Percentiles rank a stretch among this genome's conserved stretches.
Conservation (phyloP, 2,329 filamentous ascomycete genomes). For the Chrysoporthe cubensis region DNA sequence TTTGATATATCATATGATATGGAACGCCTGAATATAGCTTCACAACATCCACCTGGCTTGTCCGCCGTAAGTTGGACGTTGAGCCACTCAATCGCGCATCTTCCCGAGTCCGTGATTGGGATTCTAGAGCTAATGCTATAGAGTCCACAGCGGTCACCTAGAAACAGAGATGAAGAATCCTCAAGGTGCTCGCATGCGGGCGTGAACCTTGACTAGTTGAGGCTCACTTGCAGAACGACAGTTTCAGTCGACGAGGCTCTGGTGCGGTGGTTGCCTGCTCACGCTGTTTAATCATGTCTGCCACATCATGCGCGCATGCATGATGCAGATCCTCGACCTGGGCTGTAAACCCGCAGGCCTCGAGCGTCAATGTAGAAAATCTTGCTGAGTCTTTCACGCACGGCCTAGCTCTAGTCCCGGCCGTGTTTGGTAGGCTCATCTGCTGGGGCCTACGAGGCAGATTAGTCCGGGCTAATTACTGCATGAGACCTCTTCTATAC, state of each 20-base stretch:
- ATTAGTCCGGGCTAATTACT: too few species aligned
- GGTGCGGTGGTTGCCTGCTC: neutral
- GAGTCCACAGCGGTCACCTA: neutral
- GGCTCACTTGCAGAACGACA: neutral
- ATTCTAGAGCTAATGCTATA: neutral
- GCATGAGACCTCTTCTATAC: too few species aligned
- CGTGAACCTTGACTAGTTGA: neutral
- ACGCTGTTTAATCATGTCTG: neutral
- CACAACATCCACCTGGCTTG: neutral
- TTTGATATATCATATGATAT: neutral
- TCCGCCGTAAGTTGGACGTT: neutral
- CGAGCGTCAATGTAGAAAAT: neutral
- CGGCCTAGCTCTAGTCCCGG: too few species aligned
- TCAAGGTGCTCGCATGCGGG: neutral
- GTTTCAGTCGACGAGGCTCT: slow-evolving; percentile 5
- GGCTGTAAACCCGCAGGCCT: neutral
- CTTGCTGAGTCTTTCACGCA: too few species aligned
- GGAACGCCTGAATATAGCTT: neutral
- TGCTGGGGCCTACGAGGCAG: too few species aligned
- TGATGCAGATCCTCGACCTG: neutral
- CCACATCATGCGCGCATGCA: neutral
- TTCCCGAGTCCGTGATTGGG: neutral
- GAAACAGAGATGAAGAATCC: neutral
- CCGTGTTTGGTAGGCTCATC: too few species aligned
- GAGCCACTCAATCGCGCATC: too few species aligned